Evolutionary conservation across 805 yeast species (phyloP).

Genomic region (Torulaspora gathmanii): DNA sequence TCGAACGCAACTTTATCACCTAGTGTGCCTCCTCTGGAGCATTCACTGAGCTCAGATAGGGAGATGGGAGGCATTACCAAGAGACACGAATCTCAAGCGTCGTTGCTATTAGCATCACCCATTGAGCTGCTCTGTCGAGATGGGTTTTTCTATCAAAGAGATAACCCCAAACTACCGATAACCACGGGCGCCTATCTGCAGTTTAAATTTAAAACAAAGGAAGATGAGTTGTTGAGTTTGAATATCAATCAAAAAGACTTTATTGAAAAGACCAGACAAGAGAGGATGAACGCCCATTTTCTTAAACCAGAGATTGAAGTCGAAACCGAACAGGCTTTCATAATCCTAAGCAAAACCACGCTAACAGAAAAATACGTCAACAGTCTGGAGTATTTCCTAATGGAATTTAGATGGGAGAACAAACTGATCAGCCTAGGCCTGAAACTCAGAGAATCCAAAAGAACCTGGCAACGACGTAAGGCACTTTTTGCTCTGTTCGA

Average conservation of each 20-base stretch:
- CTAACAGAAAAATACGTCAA: slow-evolving; percentile 35
- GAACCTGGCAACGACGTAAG: slow-evolving; percentile 38
- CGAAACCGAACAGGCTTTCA: slow-evolving; percentile 30
- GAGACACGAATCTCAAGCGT: slow-evolving; percentile 13
- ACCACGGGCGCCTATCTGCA: slow-evolving; percentile 32
- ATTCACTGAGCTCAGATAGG: neutral
- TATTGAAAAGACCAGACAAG: slow-evolving; percentile 21
- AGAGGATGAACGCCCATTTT: slow-evolving; percentile 31
- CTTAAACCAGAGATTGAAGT: slow-evolving; percentile 28
- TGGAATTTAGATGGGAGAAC: slow-evolving; percentile 38
- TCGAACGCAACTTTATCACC: slow-evolving; percentile 3
- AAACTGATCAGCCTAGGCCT: slow-evolving; percentile 32
- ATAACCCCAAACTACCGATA: slow-evolving; percentile 28
- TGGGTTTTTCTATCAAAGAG: slow-evolving; percentile 32
- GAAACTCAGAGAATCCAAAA: slow-evolving; percentile 33
- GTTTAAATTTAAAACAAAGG: slow-evolving; percentile 31
- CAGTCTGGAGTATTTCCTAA: slow-evolving; percentile 34
- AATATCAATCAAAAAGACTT: slow-evolving; percentile 22
- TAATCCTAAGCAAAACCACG: slow-evolving; percentile 27
- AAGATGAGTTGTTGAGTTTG: slow-evolving; percentile 26
- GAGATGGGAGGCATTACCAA: neutral
- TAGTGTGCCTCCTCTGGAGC: slow-evolving; percentile 1
- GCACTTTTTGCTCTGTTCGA: slow-evolving; percentile 36
- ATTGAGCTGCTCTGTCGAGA: slow-evolving; percentile 32
- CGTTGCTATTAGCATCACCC: slow-evolving; percentile 27